Percentiles rank a stretch among this genome's conserved stretches.
Conservation (phyloP, 768 basidiomycete species). For the Lactarius sanguifluus region DNA sequence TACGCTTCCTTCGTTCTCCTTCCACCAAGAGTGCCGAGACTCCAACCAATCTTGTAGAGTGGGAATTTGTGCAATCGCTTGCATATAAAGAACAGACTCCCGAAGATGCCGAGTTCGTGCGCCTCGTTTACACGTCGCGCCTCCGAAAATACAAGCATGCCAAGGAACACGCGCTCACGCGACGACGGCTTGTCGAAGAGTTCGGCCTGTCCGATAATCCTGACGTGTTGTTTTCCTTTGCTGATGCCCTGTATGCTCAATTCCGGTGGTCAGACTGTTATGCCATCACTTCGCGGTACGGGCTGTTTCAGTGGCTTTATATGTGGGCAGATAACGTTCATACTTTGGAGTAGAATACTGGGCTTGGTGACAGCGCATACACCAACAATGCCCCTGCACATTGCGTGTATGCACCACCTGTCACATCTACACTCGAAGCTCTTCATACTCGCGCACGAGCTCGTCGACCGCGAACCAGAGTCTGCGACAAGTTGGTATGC, state of each 20-base stretch:
- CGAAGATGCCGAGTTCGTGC: slow-evolving; percentile 88
- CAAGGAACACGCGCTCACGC: slow-evolving; percentile 76
- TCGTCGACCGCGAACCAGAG: slow-evolving; percentile 93
- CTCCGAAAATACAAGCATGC: slow-evolving; percentile 88
- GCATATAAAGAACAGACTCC: slow-evolving; percentile 80
- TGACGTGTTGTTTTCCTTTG: slow-evolving; percentile 87
- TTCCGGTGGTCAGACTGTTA: slow-evolving; percentile 96
- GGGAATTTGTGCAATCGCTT: slow-evolving; percentile 90
- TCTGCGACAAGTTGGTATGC: slow-evolving; percentile 97
- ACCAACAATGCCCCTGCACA: slow-evolving; percentile 88
- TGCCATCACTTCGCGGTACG: slow-evolving; percentile 77
- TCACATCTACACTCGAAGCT: slow-evolving; percentile 88
- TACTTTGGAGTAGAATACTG: slow-evolving; percentile 61
- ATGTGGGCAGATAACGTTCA: slow-evolving; percentile 2
- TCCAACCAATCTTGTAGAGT: slow-evolving; percentile 56
- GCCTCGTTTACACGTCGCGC: slow-evolving; percentile 88
- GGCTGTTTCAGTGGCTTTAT: background rate
- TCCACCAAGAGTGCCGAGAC: background rate
- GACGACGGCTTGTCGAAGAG: slow-evolving; percentile 76
- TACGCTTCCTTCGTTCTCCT: slow-evolving; percentile 35
- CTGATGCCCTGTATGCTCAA: slow-evolving; percentile 83
- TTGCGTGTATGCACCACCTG: slow-evolving; percentile 98
- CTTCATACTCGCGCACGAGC: slow-evolving; percentile 94
- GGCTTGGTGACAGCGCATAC: slow-evolving; percentile 82
- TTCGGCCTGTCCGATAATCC: slow-evolving; percentile 88